A percentile compares a stretch with the other conserved stretches of the same genome.
phyloP scores from a whole-genome alignment of 2,329 filamentous ascomycete genomes.

The Alternaria angustiovoidea region DNA sequence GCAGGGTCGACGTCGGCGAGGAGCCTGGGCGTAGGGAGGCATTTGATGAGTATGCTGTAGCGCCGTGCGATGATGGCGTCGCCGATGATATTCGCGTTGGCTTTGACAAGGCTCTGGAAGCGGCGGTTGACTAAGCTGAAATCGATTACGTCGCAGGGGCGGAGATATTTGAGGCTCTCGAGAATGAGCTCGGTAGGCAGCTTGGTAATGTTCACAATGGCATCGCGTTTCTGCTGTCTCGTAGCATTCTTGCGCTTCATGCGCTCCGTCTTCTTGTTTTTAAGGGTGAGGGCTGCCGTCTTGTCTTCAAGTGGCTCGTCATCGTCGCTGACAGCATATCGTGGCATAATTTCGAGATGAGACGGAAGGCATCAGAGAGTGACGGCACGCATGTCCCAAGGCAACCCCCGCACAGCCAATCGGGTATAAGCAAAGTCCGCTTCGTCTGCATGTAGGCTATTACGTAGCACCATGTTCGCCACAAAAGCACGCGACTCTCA shows the following conservation, averaged over 20 bases:
- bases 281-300: slow-evolving; percentile 59
- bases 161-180: slow-evolving; percentile 57
- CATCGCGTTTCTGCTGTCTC: slow-evolving; percentile 41
- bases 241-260: slow-evolving; percentile 52
- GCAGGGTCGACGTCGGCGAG: slow-evolving; percentile 53
- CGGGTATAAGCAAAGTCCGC: slow-evolving; percentile 11
- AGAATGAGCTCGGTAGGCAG: slow-evolving; percentile 64
- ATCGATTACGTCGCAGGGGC: slow-evolving; percentile 61
- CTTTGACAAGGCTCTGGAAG: slow-evolving; percentile 55
- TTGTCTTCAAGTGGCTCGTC: slow-evolving; percentile 59
- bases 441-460: slow-evolving; percentile 2
- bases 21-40: slow-evolving; percentile 61
- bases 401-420: slow-evolving; percentile 13
- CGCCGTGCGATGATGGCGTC: slow-evolving; percentile 56
- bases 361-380: slow-evolving; percentile 2
- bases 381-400: slow-evolving; percentile 14
- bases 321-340: slow-evolving; percentile 33
- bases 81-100: slow-evolving; percentile 57
- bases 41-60: slow-evolving; percentile 61
- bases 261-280: slow-evolving; percentile 63
- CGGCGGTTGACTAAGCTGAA: slow-evolving; percentile 55
- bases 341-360: slow-evolving; percentile 29
- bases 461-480: slow-evolving; percentile 9
- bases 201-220: slow-evolving; percentile 52
- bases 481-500: slow-evolving; percentile 8